Conservation (phyloP, 305 asterid genomes). For the Fraxinus velutina region DNA sequence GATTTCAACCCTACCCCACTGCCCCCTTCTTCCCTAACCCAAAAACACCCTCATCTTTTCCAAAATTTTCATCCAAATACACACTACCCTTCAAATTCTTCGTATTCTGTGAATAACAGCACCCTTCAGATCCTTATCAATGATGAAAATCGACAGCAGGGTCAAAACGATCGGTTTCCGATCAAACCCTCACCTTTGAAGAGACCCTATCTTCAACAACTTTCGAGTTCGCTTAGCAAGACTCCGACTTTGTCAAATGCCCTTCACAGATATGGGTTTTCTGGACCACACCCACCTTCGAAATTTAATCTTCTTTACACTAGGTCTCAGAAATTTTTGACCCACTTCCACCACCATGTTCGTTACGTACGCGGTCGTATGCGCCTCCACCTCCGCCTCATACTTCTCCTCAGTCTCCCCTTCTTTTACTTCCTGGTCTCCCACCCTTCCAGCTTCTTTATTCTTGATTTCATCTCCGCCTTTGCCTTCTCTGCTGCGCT, state of each 20-base stretch:
- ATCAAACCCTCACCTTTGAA: conserved; percentile 70
- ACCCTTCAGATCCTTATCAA: conserved; percentile 58
- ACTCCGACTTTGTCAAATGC: conserved; percentile 57
- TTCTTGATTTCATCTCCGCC: conserved; percentile 83
- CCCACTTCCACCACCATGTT: conserved; percentile 62
- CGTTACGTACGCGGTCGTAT: conserved; percentile 66
- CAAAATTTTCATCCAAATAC: conserved; percentile 31
- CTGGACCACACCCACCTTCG: conserved; percentile 34
- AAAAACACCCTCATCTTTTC: conserved; percentile 47
- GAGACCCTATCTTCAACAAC: conserved; percentile 62
- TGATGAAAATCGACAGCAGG: conserved; percentile 41
- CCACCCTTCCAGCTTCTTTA: conserved; percentile 79
- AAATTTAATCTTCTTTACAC: conserved; percentile 37
- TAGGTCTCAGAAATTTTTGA: conserved; percentile 51
- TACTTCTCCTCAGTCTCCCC: conserved; percentile 69
- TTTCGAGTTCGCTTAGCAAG: conserved; percentile 48
- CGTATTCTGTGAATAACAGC: conserved; percentile 25
- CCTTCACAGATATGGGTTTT: conserved; percentile 47
- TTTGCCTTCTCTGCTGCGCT: conserved; percentile 86
- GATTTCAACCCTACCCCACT: conserved; percentile 88
- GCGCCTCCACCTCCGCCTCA: conserved; percentile 63
- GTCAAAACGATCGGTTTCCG: conserved; percentile 49
- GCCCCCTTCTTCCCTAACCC: conserved; percentile 50
- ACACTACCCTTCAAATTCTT: conserved; percentile 29
- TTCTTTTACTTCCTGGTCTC: conserved; percentile 85